A percentile compares a stretch with the other conserved stretches of the same genome.
These are phyloP conservation scores for Nannizziopsis arthrosporioides DNA, from an alignment of 2,329 filamentous ascomycete species.

Conservation along the genomic window DNA sequence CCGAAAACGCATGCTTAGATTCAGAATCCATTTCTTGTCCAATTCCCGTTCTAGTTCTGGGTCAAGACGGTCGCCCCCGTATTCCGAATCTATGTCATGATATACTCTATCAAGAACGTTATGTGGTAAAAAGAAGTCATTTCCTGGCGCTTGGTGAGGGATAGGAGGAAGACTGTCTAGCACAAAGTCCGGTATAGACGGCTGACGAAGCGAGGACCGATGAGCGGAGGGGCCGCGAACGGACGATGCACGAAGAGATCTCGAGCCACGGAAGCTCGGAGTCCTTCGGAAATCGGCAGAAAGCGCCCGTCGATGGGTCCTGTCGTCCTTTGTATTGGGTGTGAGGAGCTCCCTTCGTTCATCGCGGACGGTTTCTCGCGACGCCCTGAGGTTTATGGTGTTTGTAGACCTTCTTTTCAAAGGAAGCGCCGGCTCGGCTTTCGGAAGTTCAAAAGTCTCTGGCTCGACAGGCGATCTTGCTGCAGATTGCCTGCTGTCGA, in stretches of 20 bases:
- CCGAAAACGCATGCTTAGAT: constrained; percentile 95
- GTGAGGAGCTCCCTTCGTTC: constrained; percentile 64
- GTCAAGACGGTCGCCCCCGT: constrained; percentile 19
- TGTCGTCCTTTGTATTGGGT: constrained; percentile 43
- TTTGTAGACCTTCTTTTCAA: constrained; percentile 27
- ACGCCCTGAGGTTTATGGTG: constrained; percentile 66
- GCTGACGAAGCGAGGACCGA: constrained; percentile 20
- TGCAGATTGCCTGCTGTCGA: too few species aligned
- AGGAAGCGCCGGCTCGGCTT: too few species aligned
- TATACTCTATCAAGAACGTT: constrained; percentile 22
- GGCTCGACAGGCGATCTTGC: too few species aligned
- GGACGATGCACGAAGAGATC: constrained; percentile 25
- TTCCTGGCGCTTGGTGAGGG: constrained; percentile 15
- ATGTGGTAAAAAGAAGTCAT: constrained; percentile 15
- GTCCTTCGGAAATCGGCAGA: constrained; percentile 43
- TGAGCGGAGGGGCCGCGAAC: constrained; percentile 23
- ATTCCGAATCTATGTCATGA: constrained; percentile 41
- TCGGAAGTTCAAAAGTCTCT: too few species aligned
- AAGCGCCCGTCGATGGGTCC: constrained; percentile 52
- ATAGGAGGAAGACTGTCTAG: constrained; percentile 24
- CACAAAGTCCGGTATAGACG: constrained; percentile 31
- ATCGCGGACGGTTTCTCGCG: constrained; percentile 45
- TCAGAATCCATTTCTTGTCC: constrained; percentile 85
- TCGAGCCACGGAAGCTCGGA: constrained; percentile 35
- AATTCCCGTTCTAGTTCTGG: constrained; percentile 46